Evolutionary conservation across 495 filamentous ascomycete species (phyloP), one percentile per base, ranked within the genome.

Genomic region (Schizothecium vesticola): DNA sequence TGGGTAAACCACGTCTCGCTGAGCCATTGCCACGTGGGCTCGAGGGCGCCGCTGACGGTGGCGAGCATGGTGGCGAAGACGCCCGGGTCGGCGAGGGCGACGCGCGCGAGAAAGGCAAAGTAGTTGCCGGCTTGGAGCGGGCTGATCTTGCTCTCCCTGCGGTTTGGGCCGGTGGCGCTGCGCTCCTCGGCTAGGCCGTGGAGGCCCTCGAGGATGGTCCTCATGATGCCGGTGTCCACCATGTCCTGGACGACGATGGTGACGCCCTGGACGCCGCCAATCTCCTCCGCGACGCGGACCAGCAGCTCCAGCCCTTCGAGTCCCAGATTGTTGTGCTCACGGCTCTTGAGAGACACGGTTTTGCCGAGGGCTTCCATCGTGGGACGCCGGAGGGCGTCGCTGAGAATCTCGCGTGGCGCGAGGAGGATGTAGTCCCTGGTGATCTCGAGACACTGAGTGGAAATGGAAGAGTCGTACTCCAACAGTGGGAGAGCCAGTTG

Each of bases 1-100:
- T 94, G 90, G 43, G 79, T 77, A 79, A 97, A 96, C 95, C 95
- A 99, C 77, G 96, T 93, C 0, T 84, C 81, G 56, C 92, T 78
- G 29, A 98, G 82, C 93, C 93, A 97, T 56, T 89, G 78, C 69
- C 84, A 85, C 26, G 85, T 80, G 43, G 88, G 84, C 3, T 83
- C 78, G 21, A 79, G 60, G 63, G 77, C 70, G 29, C 80, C 28
- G 71, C 72, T 65, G 57, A 87, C 73, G 13, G 74, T 71, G 11
- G 74, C 71, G 23, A 92, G 76, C 60, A 89, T 85, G 24, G 83
- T 86, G 13, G 87, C 77, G 69, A 97, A 88, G 26, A 90, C 80
- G 10, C 74, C 74, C 0, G 93, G 90, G 64, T 88, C 88, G 11
- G 87, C 87, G 16, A 96, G 76, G 8, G 88, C 87, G 25, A 99